Conservation (phyloP, 2,329 filamentous ascomycete species). For the Fusarium caatingaense region DNA sequence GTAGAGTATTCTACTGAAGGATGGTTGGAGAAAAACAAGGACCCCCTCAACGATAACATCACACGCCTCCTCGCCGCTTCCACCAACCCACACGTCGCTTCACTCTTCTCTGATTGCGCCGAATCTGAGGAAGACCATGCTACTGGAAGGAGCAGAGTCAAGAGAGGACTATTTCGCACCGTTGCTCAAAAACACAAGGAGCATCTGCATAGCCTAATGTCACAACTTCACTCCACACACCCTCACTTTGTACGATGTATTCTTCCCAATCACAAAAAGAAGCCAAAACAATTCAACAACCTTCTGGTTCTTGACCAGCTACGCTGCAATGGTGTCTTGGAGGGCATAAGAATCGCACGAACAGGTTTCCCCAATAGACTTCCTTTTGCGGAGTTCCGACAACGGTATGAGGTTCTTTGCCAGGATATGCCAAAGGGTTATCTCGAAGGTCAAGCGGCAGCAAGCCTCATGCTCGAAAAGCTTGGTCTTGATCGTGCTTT, state of each 20-base stretch:
- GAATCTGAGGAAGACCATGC: slow-evolving; percentile 80
- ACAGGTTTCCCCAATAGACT: slow-evolving; percentile 97
- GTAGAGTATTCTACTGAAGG: slow-evolving; percentile 96
- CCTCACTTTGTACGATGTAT: slow-evolving; percentile 99
- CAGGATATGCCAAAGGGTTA: slow-evolving; percentile 89
- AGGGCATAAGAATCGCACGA: slow-evolving; percentile 95
- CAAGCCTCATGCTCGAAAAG: slow-evolving; percentile 88
- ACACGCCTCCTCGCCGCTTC: slow-evolving; percentile 88
- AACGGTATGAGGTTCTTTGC: slow-evolving; percentile 95
- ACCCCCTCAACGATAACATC: slow-evolving; percentile 96
- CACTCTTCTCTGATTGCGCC: slow-evolving; percentile 87
- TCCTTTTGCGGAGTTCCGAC: slow-evolving; percentile 91
- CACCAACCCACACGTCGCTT: slow-evolving; percentile 82
- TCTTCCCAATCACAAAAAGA: slow-evolving; percentile 97
- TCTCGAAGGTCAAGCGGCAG: slow-evolving; percentile 87
- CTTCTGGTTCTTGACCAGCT: slow-evolving; percentile 95
- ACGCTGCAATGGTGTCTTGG: slow-evolving; percentile 98
- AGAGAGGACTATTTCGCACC: slow-evolving; percentile 96
- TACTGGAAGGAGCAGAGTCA: slow-evolving; percentile 81
- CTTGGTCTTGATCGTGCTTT: slow-evolving; percentile 85
- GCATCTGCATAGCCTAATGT: slow-evolving; percentile 96
- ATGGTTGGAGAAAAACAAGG: slow-evolving; percentile 99
- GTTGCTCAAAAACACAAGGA: slow-evolving; percentile 98
- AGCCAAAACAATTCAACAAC: slow-evolving; percentile 90
- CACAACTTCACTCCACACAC: slow-evolving; percentile 92